Evolutionary conservation across 2,329 filamentous ascomycete species (phyloP).

Genomic region (Elsinoe perseae): DNA sequence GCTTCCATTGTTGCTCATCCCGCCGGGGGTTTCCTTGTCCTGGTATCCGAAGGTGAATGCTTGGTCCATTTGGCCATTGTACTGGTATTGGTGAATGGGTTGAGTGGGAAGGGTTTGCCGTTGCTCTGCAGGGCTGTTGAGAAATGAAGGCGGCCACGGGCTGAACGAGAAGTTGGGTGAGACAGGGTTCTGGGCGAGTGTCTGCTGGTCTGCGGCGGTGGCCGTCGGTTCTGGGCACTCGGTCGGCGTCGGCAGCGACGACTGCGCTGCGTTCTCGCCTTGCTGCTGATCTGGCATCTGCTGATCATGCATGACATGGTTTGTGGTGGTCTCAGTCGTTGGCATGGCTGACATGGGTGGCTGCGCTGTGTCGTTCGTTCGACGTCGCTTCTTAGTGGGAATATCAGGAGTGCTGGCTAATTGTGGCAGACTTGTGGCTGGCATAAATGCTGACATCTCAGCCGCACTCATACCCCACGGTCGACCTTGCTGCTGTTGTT

Average conservation of each 20-base stretch:
- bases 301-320: neutral
- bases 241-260: slow-evolving; percentile 14
- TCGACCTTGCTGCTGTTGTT: slow-evolving; percentile 4
- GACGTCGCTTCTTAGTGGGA: neutral
- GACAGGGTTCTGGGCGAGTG: slow-evolving; percentile 30
- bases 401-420: neutral
- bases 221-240: slow-evolving; percentile 13
- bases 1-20: slow-evolving; percentile 33
- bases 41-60: slow-evolving; percentile 23
- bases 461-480: neutral
- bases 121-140: slow-evolving; percentile 17
- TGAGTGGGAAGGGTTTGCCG: slow-evolving; percentile 17
- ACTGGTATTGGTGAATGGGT: slow-evolving; percentile 14
- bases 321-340: slow-evolving; percentile 1
- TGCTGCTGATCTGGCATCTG: neutral
- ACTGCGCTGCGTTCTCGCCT: slow-evolving; percentile 13
- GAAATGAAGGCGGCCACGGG: slow-evolving; percentile 20
- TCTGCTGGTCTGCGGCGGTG: slow-evolving; percentile 17
- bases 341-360: neutral
- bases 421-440: slow-evolving; percentile 9
- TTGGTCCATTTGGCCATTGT: slow-evolving; percentile 20
- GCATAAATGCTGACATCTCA: neutral
- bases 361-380: slow-evolving; percentile 11
- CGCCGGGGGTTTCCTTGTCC: slow-evolving; percentile 39
- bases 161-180: slow-evolving; percentile 36